Evolutionary conservation across 2,329 filamentous ascomycete genomes (phyloP), one percentile per base, ranked within the genome.

Genomic region (Decorospora gaudefroyi): DNA sequence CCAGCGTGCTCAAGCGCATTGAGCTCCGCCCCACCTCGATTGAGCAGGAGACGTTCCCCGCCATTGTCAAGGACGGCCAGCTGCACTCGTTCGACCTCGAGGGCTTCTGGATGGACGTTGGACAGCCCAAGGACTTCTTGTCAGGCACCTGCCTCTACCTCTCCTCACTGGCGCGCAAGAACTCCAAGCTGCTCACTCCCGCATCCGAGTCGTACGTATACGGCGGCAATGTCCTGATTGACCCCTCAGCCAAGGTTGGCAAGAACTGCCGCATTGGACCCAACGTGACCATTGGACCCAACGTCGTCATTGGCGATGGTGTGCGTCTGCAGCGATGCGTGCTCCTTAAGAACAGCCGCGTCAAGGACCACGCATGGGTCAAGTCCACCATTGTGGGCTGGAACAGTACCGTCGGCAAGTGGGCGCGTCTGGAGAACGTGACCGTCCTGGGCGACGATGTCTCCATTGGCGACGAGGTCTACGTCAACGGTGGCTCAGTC

Each of bases 41-140:
- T 70, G 92, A 99, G 77, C 92, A 97, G 77, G 93, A 97, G 78
- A 96, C 90, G 22, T 99, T 99, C 87, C 92, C 92, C 32, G 84
- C 89, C 61, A 93, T 97, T 72, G 88, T 88, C 74, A 84, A 81
- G 64, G 92, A 96, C 64, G 90, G 90, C 56, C 83, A 92, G 74
- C 78, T 97, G 53, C 92, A 97, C 80, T 96, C 90, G 1, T 96
- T 95, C 70, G 92, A 97, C 70, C 83, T 97, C 19, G 90, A 96
- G 59, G 90, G 92, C 61, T 97, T 95, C 83, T 97, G 92, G 92
- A 97, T 97, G 92, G 92, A 97, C 63, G 90, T 99, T 55, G 92
- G 92, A 64, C 92, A 99, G 76, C 92, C 92, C 62, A 99, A 97
- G 79, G 92, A 99, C 71, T 99, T 97, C 82, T 79, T 99, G 42